Base-by-base conservation (phyloP, 1,139 yeast genomes). In the Yamadazyma sp. region DNA sequence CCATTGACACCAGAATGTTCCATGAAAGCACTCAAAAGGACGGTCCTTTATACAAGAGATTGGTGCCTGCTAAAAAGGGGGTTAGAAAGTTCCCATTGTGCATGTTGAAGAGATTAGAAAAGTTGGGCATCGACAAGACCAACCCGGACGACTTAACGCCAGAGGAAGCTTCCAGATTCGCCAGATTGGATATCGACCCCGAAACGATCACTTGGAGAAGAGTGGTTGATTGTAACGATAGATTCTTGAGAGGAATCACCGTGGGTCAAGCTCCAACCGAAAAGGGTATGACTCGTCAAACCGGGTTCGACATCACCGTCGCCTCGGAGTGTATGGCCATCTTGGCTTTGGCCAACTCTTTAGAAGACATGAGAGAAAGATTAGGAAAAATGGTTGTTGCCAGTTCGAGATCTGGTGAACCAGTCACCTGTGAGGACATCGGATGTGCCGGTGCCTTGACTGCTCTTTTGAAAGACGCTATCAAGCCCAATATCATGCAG, bases 301-400 rank as follows among this genome's bases (percentile, higher is more conserved):
- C 98, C 28, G 98, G 98, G 2, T 91, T 92, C 60, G 98, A 92
- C 62, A 92, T 92, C 58, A 83, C 98, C 28, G 98, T 92, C 46
- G 98, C 98, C 25, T 83, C 94, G 42, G 98, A 92, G 71, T 85
- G 95, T 66, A 92, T 92, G 98, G 98, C 98, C 30, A 88, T 92
- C 45, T 73, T 92, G 53, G 98, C 98, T n/a, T 76, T 92, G 46
- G 77, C 94, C 40, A 83, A 82, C 55, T 81, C 88, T 36, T 76
- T 91, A 54, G 69, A 78, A 48, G 98, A 92, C 60, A 76, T 92
- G 87, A 81, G 98, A 61, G 84, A 81, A 54, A 79, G 98, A 61
- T 78, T 92, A 40, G 98, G 98, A 45, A 77, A 76, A 50, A 87
- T 92, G 77, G 98, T 92, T 35, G 85, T 92, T 54, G 98, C 94